These are phyloP conservation scores for Cladosporium velox DNA, from an alignment of 2,329 filamentous ascomycete genomes.

Conservation along the genomic window DNA sequence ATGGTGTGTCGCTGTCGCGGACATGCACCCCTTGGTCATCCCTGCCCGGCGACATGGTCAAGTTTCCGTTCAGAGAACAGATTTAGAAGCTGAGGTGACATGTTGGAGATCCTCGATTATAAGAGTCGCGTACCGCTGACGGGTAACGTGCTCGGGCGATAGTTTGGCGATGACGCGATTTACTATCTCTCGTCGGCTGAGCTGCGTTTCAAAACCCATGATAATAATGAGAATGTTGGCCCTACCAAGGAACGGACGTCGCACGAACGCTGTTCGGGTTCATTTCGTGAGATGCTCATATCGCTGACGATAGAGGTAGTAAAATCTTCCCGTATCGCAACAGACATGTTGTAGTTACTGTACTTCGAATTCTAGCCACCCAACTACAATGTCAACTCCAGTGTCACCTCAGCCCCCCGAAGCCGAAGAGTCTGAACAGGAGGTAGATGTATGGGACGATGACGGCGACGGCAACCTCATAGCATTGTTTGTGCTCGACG, in stretches of 20 bases:
- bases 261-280: not conserved
- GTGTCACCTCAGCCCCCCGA: too few species aligned
- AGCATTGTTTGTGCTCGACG: not conserved
- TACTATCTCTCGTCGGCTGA: slow-evolving; percentile 1
- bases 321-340: too few species aligned
- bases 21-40: not conserved
- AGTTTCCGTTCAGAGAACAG: not conserved
- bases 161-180: slow-evolving; percentile 18
- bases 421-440: not conserved
- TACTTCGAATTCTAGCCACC: too few species aligned
- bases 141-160: slow-evolving; percentile 18
- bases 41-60: slow-evolving; percentile 11
- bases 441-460: not conserved
- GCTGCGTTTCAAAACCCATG: not conserved
- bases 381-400: not conserved
- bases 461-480: not conserved
- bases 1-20: not conserved
- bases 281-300: not conserved
- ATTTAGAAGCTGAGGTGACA: not conserved
- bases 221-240: not conserved
- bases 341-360: too few species aligned
- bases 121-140: slow-evolving; percentile 15
- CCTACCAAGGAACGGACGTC: not conserved
- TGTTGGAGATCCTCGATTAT: not conserved
- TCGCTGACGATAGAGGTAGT: too few species aligned